Base-by-base conservation (phyloP, 208 protist species). In the Leishmania arabica region DNA sequence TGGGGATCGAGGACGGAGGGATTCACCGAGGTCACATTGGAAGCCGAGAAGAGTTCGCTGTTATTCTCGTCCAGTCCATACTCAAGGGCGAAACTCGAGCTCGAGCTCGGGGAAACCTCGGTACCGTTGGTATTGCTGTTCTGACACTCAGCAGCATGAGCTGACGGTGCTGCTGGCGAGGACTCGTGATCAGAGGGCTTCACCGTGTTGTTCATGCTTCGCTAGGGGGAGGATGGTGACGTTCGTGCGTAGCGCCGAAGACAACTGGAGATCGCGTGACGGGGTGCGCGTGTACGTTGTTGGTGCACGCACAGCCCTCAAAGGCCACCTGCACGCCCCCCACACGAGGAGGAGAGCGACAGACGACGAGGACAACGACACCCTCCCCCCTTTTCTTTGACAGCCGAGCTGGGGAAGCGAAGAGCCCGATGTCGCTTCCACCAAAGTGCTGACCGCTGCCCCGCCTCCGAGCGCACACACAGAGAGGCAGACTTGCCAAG, bases 1-100 rank as follows among this genome's bases (percentile, higher is more conserved):
- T 34, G 27, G 7, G 47, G 13, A 68, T 80, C 75, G 68, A 84
- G 75, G 75, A 21, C 54, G 9, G 77, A 56, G 7, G 75, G 51
- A 11, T 69, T 69, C 47, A 65, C 53, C 19, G 81, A 72, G 34
- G 42, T 69, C 31, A 66, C 75, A 47, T 84, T 49, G 3, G 81
- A 58, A 24, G 81, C 58, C 31, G 81, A 84, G 81, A 70, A 80
- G 56, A 77, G n/a, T 34, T 76, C 49, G 11, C 24, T 1, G 51
- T 24, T 40, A 27, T 77, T 40, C 34, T 76, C 40, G n/a, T 77
- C 69, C 31, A 49, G 13, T n/a, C 24, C 31, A 37, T 49, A 1
- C 31, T 84, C 81, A 64, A 79, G 70, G 81, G 64, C 77, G 37
- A 75, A 71, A 68, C 75, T 84, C 42, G 75, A 79, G 56, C 56